These are phyloP conservation scores for Coemansia sp. DNA, from an alignment of 192 early-diverging fungal genomes.

Conservation along the genomic window DNA sequence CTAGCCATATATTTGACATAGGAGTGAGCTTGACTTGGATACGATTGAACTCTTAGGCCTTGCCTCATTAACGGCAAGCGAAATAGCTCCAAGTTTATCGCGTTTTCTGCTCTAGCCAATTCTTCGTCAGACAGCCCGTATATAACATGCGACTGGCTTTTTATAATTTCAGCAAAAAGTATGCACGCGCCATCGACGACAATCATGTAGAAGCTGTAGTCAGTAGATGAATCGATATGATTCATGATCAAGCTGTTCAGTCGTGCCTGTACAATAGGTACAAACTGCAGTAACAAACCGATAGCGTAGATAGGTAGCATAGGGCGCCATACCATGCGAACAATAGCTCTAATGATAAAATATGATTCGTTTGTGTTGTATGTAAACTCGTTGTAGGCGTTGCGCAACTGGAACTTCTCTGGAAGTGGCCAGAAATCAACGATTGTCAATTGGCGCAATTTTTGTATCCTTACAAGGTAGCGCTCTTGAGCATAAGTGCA, in stretches of 20 bases:
- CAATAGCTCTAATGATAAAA: slow-evolving; percentile 37
- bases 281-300: slow-evolving; percentile 6
- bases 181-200: neutral
- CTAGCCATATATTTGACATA: neutral
- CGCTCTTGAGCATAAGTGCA: neutral
- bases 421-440: slow-evolving; percentile 5
- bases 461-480: neutral
- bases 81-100: slow-evolving; percentile 11
- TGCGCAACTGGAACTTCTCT: neutral
- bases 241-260: slow-evolving; percentile 15
- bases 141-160: neutral
- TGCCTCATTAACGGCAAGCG: slow-evolving; percentile 19
- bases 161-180: slow-evolving; percentile 8
- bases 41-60: slow-evolving; percentile 10
- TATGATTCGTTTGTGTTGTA: slow-evolving; percentile 33
- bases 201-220: slow-evolving; percentile 20
- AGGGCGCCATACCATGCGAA: slow-evolving; percentile 29
- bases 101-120: neutral
- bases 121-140: neutral
- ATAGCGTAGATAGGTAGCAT: slow-evolving; percentile 26
- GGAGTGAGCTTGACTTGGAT: neutral
- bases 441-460: neutral
- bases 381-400: slow-evolving; percentile 8
- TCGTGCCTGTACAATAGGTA: neutral
- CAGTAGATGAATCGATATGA: slow-evolving; percentile 11